Evolutionary conservation across 805 yeast species (phyloP).

Genomic region (Yarrowia alimentaria): DNA sequence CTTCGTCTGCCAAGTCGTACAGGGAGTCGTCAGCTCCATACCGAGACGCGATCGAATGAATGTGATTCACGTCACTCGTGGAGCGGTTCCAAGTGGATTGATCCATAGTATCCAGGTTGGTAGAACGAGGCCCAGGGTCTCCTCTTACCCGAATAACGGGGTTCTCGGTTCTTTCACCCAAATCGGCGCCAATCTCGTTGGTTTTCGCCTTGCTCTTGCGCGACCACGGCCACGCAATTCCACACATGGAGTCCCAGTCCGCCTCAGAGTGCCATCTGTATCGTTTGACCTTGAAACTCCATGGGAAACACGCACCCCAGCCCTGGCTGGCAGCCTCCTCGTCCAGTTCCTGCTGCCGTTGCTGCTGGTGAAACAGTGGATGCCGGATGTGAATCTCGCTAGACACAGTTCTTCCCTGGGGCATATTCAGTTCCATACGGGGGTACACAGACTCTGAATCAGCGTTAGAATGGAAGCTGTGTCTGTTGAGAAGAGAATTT

Average conservation of each 20-base stretch:
- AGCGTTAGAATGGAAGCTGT: neutral
- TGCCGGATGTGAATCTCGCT: conserved; percentile 11
- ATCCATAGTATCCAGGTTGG: conserved; percentile 10
- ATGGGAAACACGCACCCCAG: neutral
- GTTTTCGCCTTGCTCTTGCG: neutral
- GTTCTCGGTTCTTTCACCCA: neutral
- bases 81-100: conserved; percentile 5
- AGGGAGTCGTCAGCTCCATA: neutral
- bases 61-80: neutral
- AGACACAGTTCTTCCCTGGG: conserved; percentile 7
- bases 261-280: conserved; percentile 23
- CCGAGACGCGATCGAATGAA: conserved; percentile 3
- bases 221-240: conserved; percentile 15
- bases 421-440: conserved; percentile 9
- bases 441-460: neutral
- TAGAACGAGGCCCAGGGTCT: conserved; percentile 5
- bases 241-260: conserved; percentile 21
- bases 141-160: conserved; percentile 14
- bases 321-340: neutral
- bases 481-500: neutral
- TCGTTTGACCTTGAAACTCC: conserved; percentile 11
- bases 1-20: conserved; percentile 7
- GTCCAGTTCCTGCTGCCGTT: conserved; percentile 10
- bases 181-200: conserved; percentile 4
- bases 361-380: conserved; percentile 16